Conservation (phyloP, 2,329 filamentous ascomycete species). For the Monilinia polystroma region DNA sequence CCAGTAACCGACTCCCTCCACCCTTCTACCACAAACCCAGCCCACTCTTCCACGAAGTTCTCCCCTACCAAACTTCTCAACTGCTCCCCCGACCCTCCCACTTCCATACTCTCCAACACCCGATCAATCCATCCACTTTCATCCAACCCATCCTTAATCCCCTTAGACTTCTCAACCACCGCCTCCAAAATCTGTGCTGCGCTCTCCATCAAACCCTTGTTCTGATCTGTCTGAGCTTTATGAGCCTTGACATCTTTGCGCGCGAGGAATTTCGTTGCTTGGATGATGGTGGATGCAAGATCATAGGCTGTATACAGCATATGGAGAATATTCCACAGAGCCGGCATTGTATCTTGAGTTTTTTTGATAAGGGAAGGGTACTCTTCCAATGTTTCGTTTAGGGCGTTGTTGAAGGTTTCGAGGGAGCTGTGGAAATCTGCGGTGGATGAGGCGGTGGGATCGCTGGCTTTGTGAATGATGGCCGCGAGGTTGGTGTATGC, state of each 20-base stretch:
- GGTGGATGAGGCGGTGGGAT: constrained; percentile 24
- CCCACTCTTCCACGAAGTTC: constrained; percentile 40
- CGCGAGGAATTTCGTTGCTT: constrained; percentile 30
- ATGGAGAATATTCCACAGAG: constrained; percentile 30
- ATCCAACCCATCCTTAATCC: constrained; percentile 37
- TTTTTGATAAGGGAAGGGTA: constrained; percentile 18
- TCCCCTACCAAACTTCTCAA: constrained; percentile 34
- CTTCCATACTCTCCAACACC: constrained; percentile 32
- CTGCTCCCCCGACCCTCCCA: constrained; percentile 25
- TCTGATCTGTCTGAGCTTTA: constrained; percentile 28
- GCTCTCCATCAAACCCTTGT: constrained; percentile 20
- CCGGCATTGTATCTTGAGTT: neutral
- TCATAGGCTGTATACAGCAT: constrained; percentile 37
- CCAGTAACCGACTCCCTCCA: constrained; percentile 40
- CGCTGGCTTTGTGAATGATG: constrained; percentile 29
- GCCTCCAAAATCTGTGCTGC: constrained; percentile 28
- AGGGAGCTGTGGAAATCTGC: constrained; percentile 24
- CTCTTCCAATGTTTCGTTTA: constrained; percentile 27
- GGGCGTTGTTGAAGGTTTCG: constrained; percentile 27
- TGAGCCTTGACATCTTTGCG: constrained; percentile 27
- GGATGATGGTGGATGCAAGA: constrained; percentile 28
- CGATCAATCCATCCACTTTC: constrained; percentile 42
- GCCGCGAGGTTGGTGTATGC: constrained; percentile 30
- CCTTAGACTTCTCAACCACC: constrained; percentile 29
- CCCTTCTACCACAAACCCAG: constrained; percentile 38